Base-by-base conservation (phyloP, 108 stramenopile genomes). In the Pseudonitzschia delicatissima region DNA sequence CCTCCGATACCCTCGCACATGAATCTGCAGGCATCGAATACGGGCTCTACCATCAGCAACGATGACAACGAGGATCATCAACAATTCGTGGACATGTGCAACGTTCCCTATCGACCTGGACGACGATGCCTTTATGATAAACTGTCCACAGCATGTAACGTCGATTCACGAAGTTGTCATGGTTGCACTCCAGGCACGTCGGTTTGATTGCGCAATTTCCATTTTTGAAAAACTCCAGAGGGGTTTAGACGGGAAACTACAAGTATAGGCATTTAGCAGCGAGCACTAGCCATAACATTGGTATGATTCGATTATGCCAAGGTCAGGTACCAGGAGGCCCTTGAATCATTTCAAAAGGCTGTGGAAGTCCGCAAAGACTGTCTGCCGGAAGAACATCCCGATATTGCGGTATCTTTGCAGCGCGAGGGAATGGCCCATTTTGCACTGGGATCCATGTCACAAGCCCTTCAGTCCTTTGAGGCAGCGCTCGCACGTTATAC, bases 91-190 rank as follows among this genome's bases (percentile, higher is more conserved):
- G 69, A 76, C 9, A 61, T 45, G 20, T 78, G 73, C 57, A 68
- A 65, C 23, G 73, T 84, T 26, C 83, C n/a, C 83, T 27, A 70
- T 84, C 35, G 83, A 84, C 72, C 27, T 84, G 42, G 83, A 84
- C 33, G 83, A 84, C 66, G 79, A 79, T 48, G 69, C 83, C 1
- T 84, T 84, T 62, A 75, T 80, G 35, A 75, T 84, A 58, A 40
- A 63, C 28, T 66, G 55, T 27, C 68, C 77, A 5, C 64, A 48
- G 15, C 83, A 84, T 51, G 63, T 80, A 59, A 62, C 51, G 26
- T 71, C 79, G 5, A 66, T 84, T 25, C 79, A 78, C 29, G 77
- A 80, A 12, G 40, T 78, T 35, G 62, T 71, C 0, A 62, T 66
- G 62, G 62, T 77, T 9, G 67, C 72, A 2, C 59, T 84, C 0